Conservation (phyloP, 2,329 filamentous ascomycete species). For the Uncinocarpus reesii region DNA sequence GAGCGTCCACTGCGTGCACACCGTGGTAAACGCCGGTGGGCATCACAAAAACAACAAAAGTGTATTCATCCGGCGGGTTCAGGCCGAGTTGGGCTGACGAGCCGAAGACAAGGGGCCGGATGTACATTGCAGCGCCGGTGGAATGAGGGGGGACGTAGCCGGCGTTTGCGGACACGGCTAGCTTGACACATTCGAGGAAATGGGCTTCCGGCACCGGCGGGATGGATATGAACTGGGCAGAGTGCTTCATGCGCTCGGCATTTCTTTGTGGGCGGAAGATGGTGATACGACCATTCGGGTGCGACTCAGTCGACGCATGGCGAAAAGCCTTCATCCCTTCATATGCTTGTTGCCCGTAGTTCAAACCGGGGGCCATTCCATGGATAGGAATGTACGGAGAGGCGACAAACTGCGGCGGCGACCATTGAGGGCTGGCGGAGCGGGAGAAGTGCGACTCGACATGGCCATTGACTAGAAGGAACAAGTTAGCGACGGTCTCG, state of each 20-base stretch:
- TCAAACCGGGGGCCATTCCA: slow-evolving; percentile 88
- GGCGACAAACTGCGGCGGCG: slow-evolving; percentile 63
- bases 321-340: slow-evolving; percentile 98
- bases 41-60: slow-evolving; percentile 78
- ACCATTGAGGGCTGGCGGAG: slow-evolving; percentile 63
- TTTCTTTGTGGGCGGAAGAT: slow-evolving; percentile 85
- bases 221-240: slow-evolving; percentile 71
- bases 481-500: slow-evolving; percentile 16
- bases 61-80: slow-evolving; percentile 82
- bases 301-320: slow-evolving; percentile 39
- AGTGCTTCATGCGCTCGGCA: slow-evolving; percentile 73
- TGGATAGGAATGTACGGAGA: slow-evolving; percentile 82
- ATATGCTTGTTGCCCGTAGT: slow-evolving; percentile 96
- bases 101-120: slow-evolving; percentile 80
- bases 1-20: slow-evolving; percentile 69
- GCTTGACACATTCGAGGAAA: slow-evolving; percentile 65
- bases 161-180: slow-evolving; percentile 80
- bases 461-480: slow-evolving; percentile 65
- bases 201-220: slow-evolving; percentile 65
- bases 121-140: slow-evolving; percentile 84
- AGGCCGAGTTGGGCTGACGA: slow-evolving; percentile 78
- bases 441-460: slow-evolving; percentile 76
- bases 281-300: slow-evolving; percentile 55
- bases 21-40: slow-evolving; percentile 94
- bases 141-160: slow-evolving; percentile 82